These are phyloP conservation scores for Microglena sp. DNA, from an alignment of 139 green algal genomes.

Conservation along the genomic window DNA sequence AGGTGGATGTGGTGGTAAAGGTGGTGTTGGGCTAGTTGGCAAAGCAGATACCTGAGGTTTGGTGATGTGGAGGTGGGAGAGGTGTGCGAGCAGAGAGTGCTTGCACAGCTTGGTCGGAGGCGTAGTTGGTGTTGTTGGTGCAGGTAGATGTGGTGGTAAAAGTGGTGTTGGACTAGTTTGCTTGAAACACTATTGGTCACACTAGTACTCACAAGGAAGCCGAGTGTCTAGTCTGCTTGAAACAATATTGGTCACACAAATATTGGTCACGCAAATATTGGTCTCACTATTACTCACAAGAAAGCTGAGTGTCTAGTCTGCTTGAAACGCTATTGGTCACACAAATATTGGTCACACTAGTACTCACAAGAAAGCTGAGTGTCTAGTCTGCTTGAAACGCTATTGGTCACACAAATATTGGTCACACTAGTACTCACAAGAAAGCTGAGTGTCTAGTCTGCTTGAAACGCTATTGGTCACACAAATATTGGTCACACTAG, in stretches of 20 bases:
- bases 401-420: too few relatives aligned
- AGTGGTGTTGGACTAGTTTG: slow-evolving; percentile 45
- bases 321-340: slow-evolving; percentile 48
- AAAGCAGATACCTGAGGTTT: slow-evolving; percentile 49
- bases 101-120: too few relatives aligned
- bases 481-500: background rate
- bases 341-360: too few relatives aligned
- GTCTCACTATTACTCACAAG: slow-evolving; percentile 46
- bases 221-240: slow-evolving; percentile 39
- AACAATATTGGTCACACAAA: too few relatives aligned
- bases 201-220: slow-evolving; percentile 44
- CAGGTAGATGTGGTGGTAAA: too few relatives aligned
- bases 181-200: slow-evolving; percentile 35
- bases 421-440: slow-evolving; percentile 46
- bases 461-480: slow-evolving; percentile 48
- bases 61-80: too few relatives aligned
- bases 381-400: slow-evolving; percentile 44
- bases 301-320: slow-evolving; percentile 49
- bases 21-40: slow-evolving; percentile 71
- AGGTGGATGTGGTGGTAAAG: slow-evolving; percentile 43
- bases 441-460: slow-evolving; percentile 49
- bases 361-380: slow-evolving; percentile 56
- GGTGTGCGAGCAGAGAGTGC: too few relatives aligned
- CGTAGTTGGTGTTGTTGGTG: too few relatives aligned
- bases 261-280: too few relatives aligned